Evolutionary conservation across 225 moss, liverwort and hornwort species (phyloP), one percentile per base, ranked within the genome.

Genomic region (Neckera pumila): DNA sequence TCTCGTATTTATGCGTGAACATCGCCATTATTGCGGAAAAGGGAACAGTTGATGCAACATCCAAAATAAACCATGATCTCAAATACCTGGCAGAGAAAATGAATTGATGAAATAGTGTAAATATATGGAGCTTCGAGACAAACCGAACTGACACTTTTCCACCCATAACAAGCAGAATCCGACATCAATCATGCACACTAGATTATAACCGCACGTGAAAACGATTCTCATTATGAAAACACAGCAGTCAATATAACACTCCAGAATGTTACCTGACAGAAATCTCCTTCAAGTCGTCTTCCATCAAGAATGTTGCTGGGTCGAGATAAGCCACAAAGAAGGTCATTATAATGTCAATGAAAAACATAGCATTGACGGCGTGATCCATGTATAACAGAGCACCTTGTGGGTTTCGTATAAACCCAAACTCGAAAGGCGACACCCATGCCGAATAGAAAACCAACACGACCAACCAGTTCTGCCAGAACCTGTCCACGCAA

Each of bases 301-400:
- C 93, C 89, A 97, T 89, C 80, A 95, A 89, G 82, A 93, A 97
- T 16, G 95, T 95, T 63, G 65, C 63, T 71, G 87, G 90, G 90
- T 97, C 95, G 82, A 96, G 92, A 85, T 95, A 94, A 36, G 96
- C 97, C 49, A 97, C 96, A 84, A 93, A 97, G 74, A 97, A 97
- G 6, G 97, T 96, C 85, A 95, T 27, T n/a, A 88, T 33, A 21
- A 97, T 97, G 70, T 97, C 97, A 63, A 95, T 85, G 51, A 91
- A 93, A 73, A 97, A 97, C 82, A 97, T 93, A 12, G 82, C 87
- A 87, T 96, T 94, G 40, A 96, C 93, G 11, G 81, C 54, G 47
- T 92, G 93, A 82, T 97, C 97, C 61, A 84, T 62, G 22, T 80
- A 57, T 31, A 91, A 84, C 17, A 97, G 70, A 73, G 92, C 91